Evolutionary conservation across 2,329 filamentous ascomycete genomes (phyloP).

Genomic region (Alternaria dauci): DNA sequence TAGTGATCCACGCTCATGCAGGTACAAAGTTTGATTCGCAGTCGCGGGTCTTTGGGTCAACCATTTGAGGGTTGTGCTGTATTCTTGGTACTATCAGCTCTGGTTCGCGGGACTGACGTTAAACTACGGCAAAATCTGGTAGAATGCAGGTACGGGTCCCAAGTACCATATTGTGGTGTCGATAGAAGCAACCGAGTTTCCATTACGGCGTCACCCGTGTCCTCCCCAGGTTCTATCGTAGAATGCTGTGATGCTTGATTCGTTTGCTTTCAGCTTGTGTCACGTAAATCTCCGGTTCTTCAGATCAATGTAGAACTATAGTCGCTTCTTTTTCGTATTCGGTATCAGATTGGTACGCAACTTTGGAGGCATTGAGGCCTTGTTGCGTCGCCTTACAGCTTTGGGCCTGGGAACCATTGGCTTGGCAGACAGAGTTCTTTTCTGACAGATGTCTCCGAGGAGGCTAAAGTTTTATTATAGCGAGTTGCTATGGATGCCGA

Average conservation of each 20-base stretch:
- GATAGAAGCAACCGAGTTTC: background rate
- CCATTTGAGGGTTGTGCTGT: background rate
- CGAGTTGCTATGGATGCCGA: background rate
- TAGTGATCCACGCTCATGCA: background rate
- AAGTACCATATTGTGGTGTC: background rate
- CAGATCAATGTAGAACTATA: background rate
- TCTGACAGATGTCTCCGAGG: background rate
- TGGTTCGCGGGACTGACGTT: background rate
- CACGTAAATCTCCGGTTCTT: background rate
- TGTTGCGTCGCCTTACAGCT: background rate
- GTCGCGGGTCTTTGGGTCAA: background rate
- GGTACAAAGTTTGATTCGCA: background rate
- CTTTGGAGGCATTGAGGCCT: background rate
- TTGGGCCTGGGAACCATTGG: constrained; percentile 11
- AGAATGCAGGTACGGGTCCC: background rate
- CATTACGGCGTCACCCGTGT: background rate
- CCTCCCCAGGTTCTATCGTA: background rate
- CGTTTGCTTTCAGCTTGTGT: background rate
- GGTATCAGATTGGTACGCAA: background rate
- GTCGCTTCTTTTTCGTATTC: background rate
- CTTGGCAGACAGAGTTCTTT: constrained; percentile 9
- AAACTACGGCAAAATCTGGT: background rate
- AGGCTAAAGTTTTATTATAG: background rate
- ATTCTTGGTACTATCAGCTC: background rate
- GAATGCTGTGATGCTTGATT: background rate